Evolutionary conservation across 768 basidiomycete species (phyloP), one percentile per base, ranked within the genome.

Genomic region (Butyriboletus loyo): DNA sequence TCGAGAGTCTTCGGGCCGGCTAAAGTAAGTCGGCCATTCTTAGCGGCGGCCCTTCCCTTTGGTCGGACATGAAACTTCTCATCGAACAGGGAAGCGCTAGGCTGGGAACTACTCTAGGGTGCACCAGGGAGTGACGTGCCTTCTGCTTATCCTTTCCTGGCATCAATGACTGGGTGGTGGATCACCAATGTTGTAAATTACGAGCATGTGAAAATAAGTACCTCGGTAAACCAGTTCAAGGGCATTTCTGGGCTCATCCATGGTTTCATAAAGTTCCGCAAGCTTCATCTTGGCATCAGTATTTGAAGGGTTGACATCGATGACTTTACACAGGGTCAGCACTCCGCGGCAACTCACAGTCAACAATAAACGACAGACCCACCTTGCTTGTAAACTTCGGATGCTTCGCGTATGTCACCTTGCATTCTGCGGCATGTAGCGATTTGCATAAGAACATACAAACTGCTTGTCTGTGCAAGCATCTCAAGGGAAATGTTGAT

Each of bases 211-310:
- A 19, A 25, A 24, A 22, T 14, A 8, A 9, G 13, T 55, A 91
- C 94, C 92, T 81, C 92, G 34, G 7, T 46, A 46, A 19, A 46
- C 45, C 10, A 46, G 11, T 25, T 35, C 34, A 4, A 46, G 32
- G 6, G 45, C 45, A 5, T 19, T 46, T 13, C 32, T 34, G 10
- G 45, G 45, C 22, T 46, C 45, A 6, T 87, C 84, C 56, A 87
- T 70, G 7, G 89, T 83, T 67, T 98, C 96, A 59, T 92, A 90
- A 13, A 94, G 82, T 57, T 89, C 90, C 0, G 95, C 96, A 0
- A 98, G 78, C 56, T 90, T 87, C 82, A 95, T 86, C 47, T 92
- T 93, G 25, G 86, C 87, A 27, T 94, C 89, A 60, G 84, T 82
- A 58, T 91, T 81, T 0, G 78, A 77, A 0, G 91, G 86, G 65